Base-by-base conservation (phyloP, 768 basidiomycete genomes). In the Terana coerulea region DNA sequence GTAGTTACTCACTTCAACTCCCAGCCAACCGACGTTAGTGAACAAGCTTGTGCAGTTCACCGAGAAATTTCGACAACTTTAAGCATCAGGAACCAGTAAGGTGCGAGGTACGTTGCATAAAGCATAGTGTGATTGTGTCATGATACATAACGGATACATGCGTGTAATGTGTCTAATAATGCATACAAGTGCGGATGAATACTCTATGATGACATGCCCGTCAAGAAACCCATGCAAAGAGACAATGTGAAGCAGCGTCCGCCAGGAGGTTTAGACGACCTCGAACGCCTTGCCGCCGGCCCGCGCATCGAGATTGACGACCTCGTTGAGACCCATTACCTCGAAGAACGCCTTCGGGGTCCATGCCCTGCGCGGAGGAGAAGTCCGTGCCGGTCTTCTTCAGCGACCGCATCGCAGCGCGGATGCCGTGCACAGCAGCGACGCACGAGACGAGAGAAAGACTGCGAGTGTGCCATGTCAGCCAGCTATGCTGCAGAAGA, bases 371-470 rank as follows among this genome's bases (percentile, higher is more conserved):
- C 0, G 77, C 76, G 7, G 75, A 75, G 22, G 62, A 54, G 62
- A 83, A 86, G 63, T 89, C 87, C 5, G 86, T 88, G 7, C 87
- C 87, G 2, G 86, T 88, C 70, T 86, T 85, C 70, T 84, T 86
- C 37, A 89, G 67, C 0, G 81, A 80, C 15, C 76, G 76, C 83
- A 88, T 87, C 6, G 87, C 87, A n/a, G 80, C 79, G 42, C 86
- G 83, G 48, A 86, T 77, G n/a, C 79, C 86, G 59, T 89, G 87
- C 8, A 87, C 79, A 60, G 84, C 86, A 19, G 86, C 84, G 26
- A 89, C 86, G 55, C 81, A 84, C 24, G 86, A 88, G 2, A 86
- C 84, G 6, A 88, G 71, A 9, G 86, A 88, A 88, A 89, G 61
- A 88, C 85, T 88, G 39, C n/a, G 0, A 24, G 22, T 15, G 30